Evolutionary conservation across 2,329 filamentous ascomycete genomes (phyloP), one percentile per base, ranked within the genome.

Genomic region (Xylaria sp.): DNA sequence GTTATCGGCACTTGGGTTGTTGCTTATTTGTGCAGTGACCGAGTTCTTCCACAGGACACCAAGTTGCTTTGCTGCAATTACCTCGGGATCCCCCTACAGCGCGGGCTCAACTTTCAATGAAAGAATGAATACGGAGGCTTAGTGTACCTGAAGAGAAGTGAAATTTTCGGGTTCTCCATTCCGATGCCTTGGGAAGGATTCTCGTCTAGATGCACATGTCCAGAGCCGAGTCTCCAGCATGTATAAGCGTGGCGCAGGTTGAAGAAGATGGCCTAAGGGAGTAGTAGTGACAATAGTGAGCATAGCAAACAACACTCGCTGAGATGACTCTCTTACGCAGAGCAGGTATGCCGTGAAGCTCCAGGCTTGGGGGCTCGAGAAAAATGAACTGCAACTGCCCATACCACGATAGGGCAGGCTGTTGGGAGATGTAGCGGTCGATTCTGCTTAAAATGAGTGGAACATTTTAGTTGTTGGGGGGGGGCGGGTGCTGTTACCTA

Each of bases 101-200:
- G n/a, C n/a, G n/a, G n/a, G n/a, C n/a, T n/a, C n/a, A n/a, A n/a
- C n/a, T n/a, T n/a, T n/a, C n/a, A n/a, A n/a, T n/a, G 19, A 43
- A 31, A 47, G 45, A 31, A 47, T 14, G 31, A 31, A 14, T 12
- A 31, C 11, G 31, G 14, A 17, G 4, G 17, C 1, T 47, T 31
- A 31, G 28, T 15, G 28, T n/a, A 9, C 15, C 23, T 2, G 14
- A 23, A 7, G 3, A 47, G 21, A 45, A 45, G 8, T 23, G 25
- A 38, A 35, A 19, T 7, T 21, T 12, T 33, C 19, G 11, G 31
- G 40, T 7, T 23, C 5, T 31, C 14, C 11, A 49, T 50, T 33
- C 33, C 33, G 45, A 57, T n/a, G 9, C 3, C 12, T 38, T 28
- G 38, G 53, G 46, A 51, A 57, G 55, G 47, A 58, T 58, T 52